These are phyloP conservation scores for Solanum arcanum DNA, from an alignment of 257 asterid genomes.

Conservation along the genomic window DNA sequence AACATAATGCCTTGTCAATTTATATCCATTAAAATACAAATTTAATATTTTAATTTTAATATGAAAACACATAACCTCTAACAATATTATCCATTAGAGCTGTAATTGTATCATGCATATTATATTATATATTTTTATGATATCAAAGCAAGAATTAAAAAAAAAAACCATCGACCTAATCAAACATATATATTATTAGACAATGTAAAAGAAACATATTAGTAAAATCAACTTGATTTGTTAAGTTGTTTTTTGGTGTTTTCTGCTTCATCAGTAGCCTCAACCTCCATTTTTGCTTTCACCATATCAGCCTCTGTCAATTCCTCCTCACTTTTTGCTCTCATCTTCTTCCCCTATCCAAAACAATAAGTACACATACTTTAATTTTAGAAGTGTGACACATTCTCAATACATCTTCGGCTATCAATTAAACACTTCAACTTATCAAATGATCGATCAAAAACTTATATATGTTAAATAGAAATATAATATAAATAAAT, in stretches of 20 bases:
- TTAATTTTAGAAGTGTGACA: not conserved
- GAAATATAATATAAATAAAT: no score
- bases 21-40: not conserved
- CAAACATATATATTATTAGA: no score
- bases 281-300: conserved; percentile 32
- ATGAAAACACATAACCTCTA: not conserved
- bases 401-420: not conserved
- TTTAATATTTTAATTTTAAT: no score
- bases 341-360: conserved; percentile 21
- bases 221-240: not conserved
- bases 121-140: no score
- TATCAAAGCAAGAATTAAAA: not conserved
- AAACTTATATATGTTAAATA: no score
- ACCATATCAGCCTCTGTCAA: conserved; percentile 20
- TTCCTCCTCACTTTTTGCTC: conserved; percentile 25
- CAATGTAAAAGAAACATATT: not conserved
- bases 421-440: not conserved
- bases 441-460: no score
- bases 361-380: not conserved
- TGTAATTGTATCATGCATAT: not conserved
- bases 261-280: conserved; percentile 37
- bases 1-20: not conserved
- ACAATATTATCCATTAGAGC: not conserved
- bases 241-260: conserved; percentile 15
- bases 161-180: not conserved